Conservation (phyloP, 768 basidiomycete genomes). For the Boletus subcaerulescens region DNA sequence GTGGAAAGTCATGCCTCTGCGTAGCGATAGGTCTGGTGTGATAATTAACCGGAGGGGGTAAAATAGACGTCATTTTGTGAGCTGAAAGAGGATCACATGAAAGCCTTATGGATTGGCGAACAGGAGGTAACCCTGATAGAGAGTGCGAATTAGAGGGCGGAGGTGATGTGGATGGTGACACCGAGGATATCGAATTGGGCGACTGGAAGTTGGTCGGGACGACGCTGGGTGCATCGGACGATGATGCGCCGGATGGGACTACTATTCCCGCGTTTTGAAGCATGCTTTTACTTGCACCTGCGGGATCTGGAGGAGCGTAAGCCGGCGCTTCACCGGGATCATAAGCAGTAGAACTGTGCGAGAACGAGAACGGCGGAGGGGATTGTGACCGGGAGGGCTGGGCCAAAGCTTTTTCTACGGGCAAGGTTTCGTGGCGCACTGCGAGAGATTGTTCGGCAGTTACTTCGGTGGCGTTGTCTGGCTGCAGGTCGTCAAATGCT, state of each 20-base stretch:
- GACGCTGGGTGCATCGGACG: not conserved
- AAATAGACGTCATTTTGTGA: not conserved
- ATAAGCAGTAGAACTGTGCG: not conserved
- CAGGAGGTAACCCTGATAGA: not conserved
- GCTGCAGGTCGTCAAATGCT: constrained; percentile 19
- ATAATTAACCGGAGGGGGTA: constrained; percentile 3
- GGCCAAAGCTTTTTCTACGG: not conserved
- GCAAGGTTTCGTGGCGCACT: not conserved
- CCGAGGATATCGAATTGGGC: not conserved
- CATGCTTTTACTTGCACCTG: not conserved
- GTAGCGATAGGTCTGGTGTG: constrained; percentile 6
- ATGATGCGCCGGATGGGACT: not conserved
- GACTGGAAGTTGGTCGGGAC: not conserved
- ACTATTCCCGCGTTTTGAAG: not conserved
- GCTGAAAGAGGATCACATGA: not conserved
- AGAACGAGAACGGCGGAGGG: not conserved
- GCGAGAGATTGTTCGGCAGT: not conserved
- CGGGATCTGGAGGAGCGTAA: not conserved
- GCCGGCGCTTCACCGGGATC: not conserved
- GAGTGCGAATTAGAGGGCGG: not conserved
- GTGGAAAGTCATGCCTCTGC: not conserved
- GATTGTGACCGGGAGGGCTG: not conserved
- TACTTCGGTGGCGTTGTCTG: not conserved
- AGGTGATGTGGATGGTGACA: not conserved
- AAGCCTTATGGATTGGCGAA: not conserved